Evolutionary conservation across 73 alveolate genomes (phyloP).

Genomic region (Effrenium voratum): DNA sequence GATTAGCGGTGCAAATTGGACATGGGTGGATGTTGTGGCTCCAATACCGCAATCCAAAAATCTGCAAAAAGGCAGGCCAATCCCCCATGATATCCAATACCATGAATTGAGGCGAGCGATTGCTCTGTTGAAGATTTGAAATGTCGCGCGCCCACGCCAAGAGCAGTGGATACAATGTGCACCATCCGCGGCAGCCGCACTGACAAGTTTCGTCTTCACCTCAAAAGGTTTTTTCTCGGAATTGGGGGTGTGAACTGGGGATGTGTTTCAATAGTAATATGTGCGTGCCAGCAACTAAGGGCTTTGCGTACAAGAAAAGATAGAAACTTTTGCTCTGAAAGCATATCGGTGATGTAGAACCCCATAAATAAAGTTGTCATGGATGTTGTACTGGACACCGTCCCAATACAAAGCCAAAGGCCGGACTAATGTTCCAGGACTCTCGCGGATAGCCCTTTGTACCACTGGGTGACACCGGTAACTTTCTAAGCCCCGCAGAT

Average conservation of each 20-base stretch:
- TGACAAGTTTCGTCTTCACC: background rate
- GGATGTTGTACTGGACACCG: conserved; percentile 41
- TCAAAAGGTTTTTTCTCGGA: too few relatives aligned
- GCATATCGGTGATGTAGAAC: conserved; percentile 36
- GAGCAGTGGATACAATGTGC: background rate
- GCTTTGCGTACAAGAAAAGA: background rate
- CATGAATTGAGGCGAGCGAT: background rate
- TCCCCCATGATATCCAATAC: background rate
- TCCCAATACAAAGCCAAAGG: conserved; percentile 28
- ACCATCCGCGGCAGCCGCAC: conserved; percentile 16
- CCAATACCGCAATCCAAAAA: background rate
- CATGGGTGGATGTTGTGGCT: background rate
- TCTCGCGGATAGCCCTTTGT: background rate
- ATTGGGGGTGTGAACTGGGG: too few relatives aligned
- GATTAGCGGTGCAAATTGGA: background rate
- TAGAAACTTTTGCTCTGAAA: background rate
- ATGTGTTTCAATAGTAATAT: too few relatives aligned
- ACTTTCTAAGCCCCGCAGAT: background rate
- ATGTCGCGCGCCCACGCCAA: background rate
- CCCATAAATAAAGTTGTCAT: conserved; percentile 24
- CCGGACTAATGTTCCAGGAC: background rate
- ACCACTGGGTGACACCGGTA: background rate
- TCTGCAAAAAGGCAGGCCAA: background rate
- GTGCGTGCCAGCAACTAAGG: background rate
- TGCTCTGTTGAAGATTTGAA: background rate